Base-by-base conservation (phyloP, 306 rosid genomes). In the Chamaecrista fasciculata region DNA sequence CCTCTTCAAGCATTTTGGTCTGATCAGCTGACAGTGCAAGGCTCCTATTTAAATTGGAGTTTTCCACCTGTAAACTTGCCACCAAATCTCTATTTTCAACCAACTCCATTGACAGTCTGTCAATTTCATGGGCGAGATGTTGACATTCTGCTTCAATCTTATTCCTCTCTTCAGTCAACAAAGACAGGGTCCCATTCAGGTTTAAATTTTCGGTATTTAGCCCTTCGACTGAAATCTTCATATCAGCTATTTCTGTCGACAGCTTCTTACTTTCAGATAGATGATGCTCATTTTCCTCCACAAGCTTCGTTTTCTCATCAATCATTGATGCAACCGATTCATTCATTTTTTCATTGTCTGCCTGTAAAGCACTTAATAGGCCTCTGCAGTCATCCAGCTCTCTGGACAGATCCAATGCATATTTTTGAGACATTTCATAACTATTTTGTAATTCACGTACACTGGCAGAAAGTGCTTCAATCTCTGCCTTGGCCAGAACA, bases 361-460 rank as follows among this genome's bases (percentile, higher is more conserved):
- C 76, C 76, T 82, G 80, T 63, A 84, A 80, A 65, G 53, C 69
- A n/a, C n/a, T n/a, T n/a, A n/a, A n/a, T n/a, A 74, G 79, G 33
- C 33, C 36, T 75, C 78, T 85, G 89, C 89, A 84, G 71, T 84
- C 85, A 62, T 80, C 84, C 80, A 94, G 78, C 81, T 94, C 96
- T 28, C 55, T 67, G 62, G 81, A 81, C 65, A 87, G 73, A 68
- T 76, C 81, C 37, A 44, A 69, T 49, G 86, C 75, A 69, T 86
- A 88, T 44, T 76, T 82, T 59, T 76, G 88, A 21, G 87, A 83
- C 46, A 79, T 72, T 21, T 82, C 95, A 78, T 84, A 69, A 78
- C 72, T 75, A 76, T 37, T 63, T 80, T 89, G 84, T 78, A 76
- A 33, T 55, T 81, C 80, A 62, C 9, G 26, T 44, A 65, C 73